Evolutionary conservation across 495 filamentous ascomycete species (phyloP).

Genomic region (Tuber indicum): DNA sequence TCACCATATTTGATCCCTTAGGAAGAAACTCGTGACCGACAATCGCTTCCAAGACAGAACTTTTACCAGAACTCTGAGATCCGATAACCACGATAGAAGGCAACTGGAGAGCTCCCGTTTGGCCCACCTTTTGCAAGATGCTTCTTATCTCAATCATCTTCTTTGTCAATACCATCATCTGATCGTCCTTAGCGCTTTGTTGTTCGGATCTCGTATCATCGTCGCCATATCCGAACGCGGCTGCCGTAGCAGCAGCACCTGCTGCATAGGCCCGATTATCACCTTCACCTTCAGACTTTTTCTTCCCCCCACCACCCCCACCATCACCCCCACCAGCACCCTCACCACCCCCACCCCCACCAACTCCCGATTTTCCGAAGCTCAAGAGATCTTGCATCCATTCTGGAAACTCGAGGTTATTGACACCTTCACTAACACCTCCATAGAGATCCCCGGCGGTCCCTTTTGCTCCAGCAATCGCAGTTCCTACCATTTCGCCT

Average conservation of each 20-base stretch:
- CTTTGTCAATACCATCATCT: constrained; percentile 98
- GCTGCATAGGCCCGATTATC: constrained; percentile 51
- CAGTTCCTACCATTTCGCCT: constrained; percentile 59
- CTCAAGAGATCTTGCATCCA: constrained; percentile 76
- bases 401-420: constrained; percentile 44
- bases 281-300: constrained; percentile 48
- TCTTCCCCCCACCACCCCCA: constrained; percentile 49
- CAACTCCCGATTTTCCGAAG: constrained; percentile 47
- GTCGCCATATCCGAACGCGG: constrained; percentile 64
- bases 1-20: constrained; percentile 98
- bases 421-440: constrained; percentile 22
- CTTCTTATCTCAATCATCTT: constrained; percentile 99
- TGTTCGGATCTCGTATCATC: constrained; percentile 62
- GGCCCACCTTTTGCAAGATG: constrained; percentile 81
- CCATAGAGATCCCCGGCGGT: constrained; percentile 52
- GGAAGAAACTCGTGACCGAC: constrained; percentile 97
- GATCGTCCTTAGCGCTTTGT: constrained; percentile 76
- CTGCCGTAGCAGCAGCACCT: constrained; percentile 59
- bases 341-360: constrained; percentile 42
- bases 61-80: constrained; percentile 96
- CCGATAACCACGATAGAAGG: constrained; percentile 98
- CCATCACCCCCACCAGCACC: constrained; percentile 13
- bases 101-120: constrained; percentile 76
- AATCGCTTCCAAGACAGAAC: constrained; percentile 92
- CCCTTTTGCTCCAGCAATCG: constrained; percentile 60